Percentiles rank a stretch among this genome's conserved stretches.
These are phyloP conservation scores for Fusarium guadeloupense DNA, from an alignment of 2,329 filamentous ascomycete genomes.

Conservation along the genomic window DNA sequence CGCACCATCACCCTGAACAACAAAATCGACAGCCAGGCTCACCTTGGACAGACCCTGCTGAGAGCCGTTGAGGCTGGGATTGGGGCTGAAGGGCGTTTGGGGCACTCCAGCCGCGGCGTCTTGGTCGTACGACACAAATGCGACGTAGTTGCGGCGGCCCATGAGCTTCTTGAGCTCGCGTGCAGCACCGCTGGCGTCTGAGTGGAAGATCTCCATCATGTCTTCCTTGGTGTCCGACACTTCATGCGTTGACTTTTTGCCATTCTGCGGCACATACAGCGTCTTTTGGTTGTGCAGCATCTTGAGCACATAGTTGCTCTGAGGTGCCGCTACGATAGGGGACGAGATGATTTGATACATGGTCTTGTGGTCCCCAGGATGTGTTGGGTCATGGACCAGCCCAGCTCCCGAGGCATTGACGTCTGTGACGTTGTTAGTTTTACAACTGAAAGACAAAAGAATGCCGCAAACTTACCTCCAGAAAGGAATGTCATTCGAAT, in stretches of 20 bases:
- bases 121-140: constrained; percentile 93
- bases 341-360: constrained; percentile 99
- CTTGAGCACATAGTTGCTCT: constrained; percentile 86
- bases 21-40: constrained; percentile 93
- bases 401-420: constrained; percentile 93
- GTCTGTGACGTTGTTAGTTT: constrained; percentile 56
- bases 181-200: constrained; percentile 83
- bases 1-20: constrained; percentile 90
- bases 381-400: constrained; percentile 90
- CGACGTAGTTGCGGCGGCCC: constrained; percentile 91
- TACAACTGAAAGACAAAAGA: neutral
- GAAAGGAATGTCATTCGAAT: constrained; percentile 97
- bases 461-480: constrained; percentile 66
- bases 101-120: constrained; percentile 66
- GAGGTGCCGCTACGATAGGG: constrained; percentile 89
- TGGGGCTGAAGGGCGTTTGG: constrained; percentile 51
- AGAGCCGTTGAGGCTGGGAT: constrained; percentile 47
- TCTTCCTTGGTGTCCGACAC: constrained; percentile 96
- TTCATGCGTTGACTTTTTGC: constrained; percentile 76
- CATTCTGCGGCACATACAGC: constrained; percentile 90
- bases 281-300: constrained; percentile 95
- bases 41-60: constrained; percentile 68
- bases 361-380: constrained; percentile 94
- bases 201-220: constrained; percentile 99
- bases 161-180: constrained; percentile 92